Conservation (phyloP, 257 asterid genomes). For the Solanum lycopersicoides region DNA sequence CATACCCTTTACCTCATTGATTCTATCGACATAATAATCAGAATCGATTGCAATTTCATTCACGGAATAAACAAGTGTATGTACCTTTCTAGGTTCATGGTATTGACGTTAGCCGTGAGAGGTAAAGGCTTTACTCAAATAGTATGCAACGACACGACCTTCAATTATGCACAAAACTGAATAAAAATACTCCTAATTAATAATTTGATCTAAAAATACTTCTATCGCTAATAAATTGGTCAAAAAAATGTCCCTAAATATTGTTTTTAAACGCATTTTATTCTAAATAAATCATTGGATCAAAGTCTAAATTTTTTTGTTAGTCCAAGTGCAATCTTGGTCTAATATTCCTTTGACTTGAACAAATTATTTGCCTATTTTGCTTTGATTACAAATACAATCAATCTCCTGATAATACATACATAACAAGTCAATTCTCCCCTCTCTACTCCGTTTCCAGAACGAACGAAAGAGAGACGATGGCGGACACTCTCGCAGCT, state of each 20-base stretch:
- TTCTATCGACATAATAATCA: neutral
- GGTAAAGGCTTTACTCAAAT: neutral
- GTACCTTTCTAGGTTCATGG: neutral
- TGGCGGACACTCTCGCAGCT: slow-evolving; percentile 55
- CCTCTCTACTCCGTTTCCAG: neutral
- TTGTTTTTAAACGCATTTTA: too few relatives aligned
- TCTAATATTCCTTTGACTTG: neutral
- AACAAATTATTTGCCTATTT: neutral
- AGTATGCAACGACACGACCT: neutral
- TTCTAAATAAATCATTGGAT: neutral
- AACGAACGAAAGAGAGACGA: slow-evolving; percentile 2
- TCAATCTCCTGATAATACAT: neutral
- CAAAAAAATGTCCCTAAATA: too few relatives aligned
- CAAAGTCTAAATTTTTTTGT: neutral
- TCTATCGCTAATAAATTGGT: too few relatives aligned
- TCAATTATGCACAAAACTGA: too few relatives aligned
- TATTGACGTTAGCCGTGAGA: neutral
- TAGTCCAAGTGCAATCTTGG: too few relatives aligned
- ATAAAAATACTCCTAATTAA: too few relatives aligned
- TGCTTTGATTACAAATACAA: neutral
- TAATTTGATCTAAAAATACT: too few relatives aligned
- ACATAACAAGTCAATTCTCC: neutral
- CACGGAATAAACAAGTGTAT: neutral
- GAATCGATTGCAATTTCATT: neutral
- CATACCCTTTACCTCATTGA: neutral